Evolutionary conservation across 768 basidiomycete genomes (phyloP).

Genomic region (Rubroboletus satanas): DNA sequence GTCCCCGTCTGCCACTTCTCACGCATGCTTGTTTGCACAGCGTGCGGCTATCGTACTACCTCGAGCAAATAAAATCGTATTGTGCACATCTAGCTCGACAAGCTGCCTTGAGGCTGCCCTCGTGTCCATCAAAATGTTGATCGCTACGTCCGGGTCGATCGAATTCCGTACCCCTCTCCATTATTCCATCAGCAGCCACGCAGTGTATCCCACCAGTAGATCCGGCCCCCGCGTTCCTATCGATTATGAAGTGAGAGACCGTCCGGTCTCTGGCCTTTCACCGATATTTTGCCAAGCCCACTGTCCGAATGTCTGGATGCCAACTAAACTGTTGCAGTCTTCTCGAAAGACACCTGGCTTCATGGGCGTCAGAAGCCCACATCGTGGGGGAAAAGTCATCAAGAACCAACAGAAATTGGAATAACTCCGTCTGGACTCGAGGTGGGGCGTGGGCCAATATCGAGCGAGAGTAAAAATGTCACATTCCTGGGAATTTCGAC

Average conservation of each 20-base stretch:
- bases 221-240: slow-evolving; percentile 16
- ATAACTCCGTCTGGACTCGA: background rate
- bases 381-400: background rate
- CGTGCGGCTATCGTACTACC: background rate
- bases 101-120: slow-evolving; percentile 24
- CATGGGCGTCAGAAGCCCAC: slow-evolving; percentile 6
- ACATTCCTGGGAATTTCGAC: background rate
- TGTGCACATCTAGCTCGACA: background rate
- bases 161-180: background rate
- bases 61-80: slow-evolving; percentile 3
- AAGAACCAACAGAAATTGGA: slow-evolving; percentile 4
- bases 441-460: background rate
- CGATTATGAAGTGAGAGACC: slow-evolving; percentile 7
- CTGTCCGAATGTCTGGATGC: slow-evolving; percentile 2
- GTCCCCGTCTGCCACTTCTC: slow-evolving; percentile 16
- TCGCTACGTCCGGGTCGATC: slow-evolving; percentile 8
- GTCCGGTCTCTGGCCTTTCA: background rate
- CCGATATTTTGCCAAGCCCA: background rate
- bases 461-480: background rate
- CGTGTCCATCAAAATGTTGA: slow-evolving; percentile 15
- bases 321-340: background rate
- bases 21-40: slow-evolving; percentile 12
- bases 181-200: background rate
- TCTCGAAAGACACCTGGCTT: slow-evolving; percentile 2
- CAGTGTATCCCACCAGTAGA: background rate